Evolutionary conservation across 2,329 filamentous ascomycete species (phyloP), one percentile per base, ranked within the genome.

Genomic region (Aspergillus sp.): DNA sequence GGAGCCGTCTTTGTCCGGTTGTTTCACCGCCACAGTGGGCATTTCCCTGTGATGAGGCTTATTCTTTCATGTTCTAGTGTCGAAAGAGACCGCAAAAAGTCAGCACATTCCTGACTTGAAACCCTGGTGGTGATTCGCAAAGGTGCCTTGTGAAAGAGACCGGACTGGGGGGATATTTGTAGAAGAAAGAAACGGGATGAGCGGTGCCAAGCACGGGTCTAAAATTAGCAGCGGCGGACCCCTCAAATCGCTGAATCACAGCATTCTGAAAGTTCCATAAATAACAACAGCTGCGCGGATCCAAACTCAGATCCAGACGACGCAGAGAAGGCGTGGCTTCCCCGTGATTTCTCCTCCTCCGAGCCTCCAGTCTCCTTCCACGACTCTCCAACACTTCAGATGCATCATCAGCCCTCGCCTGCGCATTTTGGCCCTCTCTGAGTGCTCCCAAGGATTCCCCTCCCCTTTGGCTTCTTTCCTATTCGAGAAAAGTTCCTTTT

Each of bases 401-500:
- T 61, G 59, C 54, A 54, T 51, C 54, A n/a, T 48, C 28, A 49
- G 57, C 55, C 57, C 54, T 57, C 60, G 28, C 25, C 41, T 52
- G 23, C 54, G 46, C 55, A 54, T 34, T 51, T 23, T 50, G 49
- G 11, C 54, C 53, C 55, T 47, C 13, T 60, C 53, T 57, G 59
- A 54, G 48, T 51, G 48, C 54, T 49, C 51, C 48, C 34, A 41
- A 41, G 34, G 45, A 19, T 51, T 48, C 23, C 34, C 52, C 28
- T 50, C 43, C 38, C 48, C 9, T 51, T 43, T 61, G 55, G 30
- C 50, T 48, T 51, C 30, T 57, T 53, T 57, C 59, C 56, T 50
- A 54, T 58, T 61, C 38, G 25, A 61, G 59, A 50, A 53, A 61
- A 54, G 54, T 57, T 57, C 55, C 49, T 60, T 58, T 55, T 52